Conservation (phyloP, 495 filamentous ascomycete genomes). For the Trichocladium uniseriatum region DNA sequence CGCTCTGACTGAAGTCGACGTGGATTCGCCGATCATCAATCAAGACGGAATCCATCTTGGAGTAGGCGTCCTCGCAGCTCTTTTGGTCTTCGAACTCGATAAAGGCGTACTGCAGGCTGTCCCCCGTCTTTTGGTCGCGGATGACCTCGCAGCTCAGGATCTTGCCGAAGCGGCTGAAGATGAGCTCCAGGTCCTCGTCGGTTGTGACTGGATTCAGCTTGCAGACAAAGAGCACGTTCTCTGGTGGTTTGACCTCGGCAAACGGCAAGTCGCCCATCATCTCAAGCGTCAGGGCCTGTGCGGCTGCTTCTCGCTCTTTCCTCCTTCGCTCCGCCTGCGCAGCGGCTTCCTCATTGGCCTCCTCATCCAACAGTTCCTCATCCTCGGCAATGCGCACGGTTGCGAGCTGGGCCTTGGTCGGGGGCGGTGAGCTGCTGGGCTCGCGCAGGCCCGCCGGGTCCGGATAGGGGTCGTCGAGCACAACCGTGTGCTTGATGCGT, state of each 20-base stretch:
- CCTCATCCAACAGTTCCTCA: slow-evolving; percentile 56
- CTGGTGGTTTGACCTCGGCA: slow-evolving; percentile 93
- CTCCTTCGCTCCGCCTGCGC: slow-evolving; percentile 69
- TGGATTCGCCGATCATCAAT: slow-evolving; percentile 98
- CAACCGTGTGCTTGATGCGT: slow-evolving; percentile 78
- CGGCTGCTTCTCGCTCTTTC: slow-evolving; percentile 83
- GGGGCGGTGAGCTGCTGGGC: slow-evolving; percentile 71
- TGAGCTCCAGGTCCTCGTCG: slow-evolving; percentile 90
- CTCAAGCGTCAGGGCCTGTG: slow-evolving; percentile 89
- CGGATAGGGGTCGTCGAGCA: slow-evolving; percentile 81
- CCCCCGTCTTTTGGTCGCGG: slow-evolving; percentile 83
- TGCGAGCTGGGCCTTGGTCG: slow-evolving; percentile 74
- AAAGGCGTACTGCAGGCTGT: slow-evolving; percentile 95
- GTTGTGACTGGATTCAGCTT: slow-evolving; percentile 92
- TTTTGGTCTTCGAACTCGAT: slow-evolving; percentile 92
- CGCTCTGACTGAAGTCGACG: slow-evolving; percentile 97
- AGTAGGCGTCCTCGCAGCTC: slow-evolving; percentile 91
- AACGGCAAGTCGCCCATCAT: slow-evolving; percentile 98
- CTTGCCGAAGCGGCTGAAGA: slow-evolving; percentile 93
- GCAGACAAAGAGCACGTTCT: slow-evolving; percentile 97
- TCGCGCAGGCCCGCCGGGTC: slow-evolving; percentile 68
- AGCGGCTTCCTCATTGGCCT: slow-evolving; percentile 63
- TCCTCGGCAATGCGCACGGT: slow-evolving; percentile 89
- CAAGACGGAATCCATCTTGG: slow-evolving; percentile 94
- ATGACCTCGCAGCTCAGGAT: slow-evolving; percentile 96